Percentiles rank a stretch among this genome's conserved stretches.
phyloP scores from a whole-genome alignment of 192 early-diverging fungal genomes.

The Entomortierella lignicola region DNA sequence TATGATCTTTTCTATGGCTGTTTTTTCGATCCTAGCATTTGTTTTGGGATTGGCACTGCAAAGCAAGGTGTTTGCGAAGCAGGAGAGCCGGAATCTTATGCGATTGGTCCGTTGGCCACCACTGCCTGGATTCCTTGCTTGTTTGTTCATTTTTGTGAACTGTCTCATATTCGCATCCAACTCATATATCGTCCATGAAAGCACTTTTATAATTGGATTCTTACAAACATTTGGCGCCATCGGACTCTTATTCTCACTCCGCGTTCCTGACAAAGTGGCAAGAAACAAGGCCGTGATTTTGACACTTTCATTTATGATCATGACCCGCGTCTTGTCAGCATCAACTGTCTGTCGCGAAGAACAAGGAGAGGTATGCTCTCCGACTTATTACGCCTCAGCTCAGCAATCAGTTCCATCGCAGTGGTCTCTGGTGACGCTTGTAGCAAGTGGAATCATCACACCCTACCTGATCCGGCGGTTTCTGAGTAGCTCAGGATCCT shows the following conservation, averaged over 20 bases:
- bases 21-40: slow-evolving; percentile 53
- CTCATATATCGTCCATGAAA: slow-evolving; percentile 92
- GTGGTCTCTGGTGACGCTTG: slow-evolving; percentile 57
- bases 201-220: slow-evolving; percentile 71
- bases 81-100: slow-evolving; percentile 1
- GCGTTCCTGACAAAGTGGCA: slow-evolving; percentile 28
- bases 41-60: slow-evolving; percentile 15
- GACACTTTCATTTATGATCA: slow-evolving; percentile 61
- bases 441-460: slow-evolving; percentile 56
- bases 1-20: slow-evolving; percentile 44
- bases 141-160: slow-evolving; percentile 65
- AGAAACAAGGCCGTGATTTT: slow-evolving; percentile 57
- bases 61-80: slow-evolving; percentile 4
- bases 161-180: slow-evolving; percentile 83
- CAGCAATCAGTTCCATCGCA: slow-evolving; percentile 64
- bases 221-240: slow-evolving; percentile 72
- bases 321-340: slow-evolving; percentile 65
- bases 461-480: slow-evolving; percentile 55
- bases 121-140: slow-evolving; percentile 49
- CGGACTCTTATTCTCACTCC: slow-evolving; percentile 52
- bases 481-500: slow-evolving; percentile 62
- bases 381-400: slow-evolving; percentile 83
- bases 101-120: slow-evolving; percentile 34
- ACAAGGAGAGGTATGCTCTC: slow-evolving; percentile 79
- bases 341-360: slow-evolving; percentile 92